Evolutionary conservation across 805 yeast genomes (phyloP).

Genomic region (Komagataella mondaviorum): DNA sequence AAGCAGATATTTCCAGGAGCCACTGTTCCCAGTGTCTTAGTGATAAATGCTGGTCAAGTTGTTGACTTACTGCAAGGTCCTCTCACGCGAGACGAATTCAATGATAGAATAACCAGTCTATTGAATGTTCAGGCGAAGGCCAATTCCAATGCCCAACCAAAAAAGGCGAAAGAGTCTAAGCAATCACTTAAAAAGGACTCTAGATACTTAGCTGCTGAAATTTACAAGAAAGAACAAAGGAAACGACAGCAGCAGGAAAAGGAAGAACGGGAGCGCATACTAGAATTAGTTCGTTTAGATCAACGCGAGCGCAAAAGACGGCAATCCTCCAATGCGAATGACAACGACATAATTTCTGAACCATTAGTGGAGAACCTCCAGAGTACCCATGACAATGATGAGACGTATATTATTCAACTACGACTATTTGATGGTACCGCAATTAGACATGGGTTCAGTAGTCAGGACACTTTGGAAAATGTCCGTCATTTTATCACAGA

Average conservation of each 20-base stretch:
- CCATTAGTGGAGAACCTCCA: conserved; percentile 7
- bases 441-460: conserved; percentile 33
- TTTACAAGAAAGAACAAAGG: conserved; percentile 23
- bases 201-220: conserved; percentile 22
- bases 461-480: conserved; percentile 30
- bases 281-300: conserved; percentile 38
- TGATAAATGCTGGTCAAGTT: conserved; percentile 29
- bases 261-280: conserved; percentile 43
- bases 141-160: not conserved
- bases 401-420: conserved; percentile 30
- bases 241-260: conserved; percentile 21
- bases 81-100: conserved; percentile 10
- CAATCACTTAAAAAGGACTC: conserved; percentile 24
- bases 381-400: conserved; percentile 17
- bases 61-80: conserved; percentile 22
- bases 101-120: conserved; percentile 9
- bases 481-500: conserved; percentile 52
- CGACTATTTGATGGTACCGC: conserved; percentile 58
- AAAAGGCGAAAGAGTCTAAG: not conserved
- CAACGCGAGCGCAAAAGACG: conserved; percentile 25
- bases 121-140: conserved; percentile 7
- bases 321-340: not conserved
- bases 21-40: conserved; percentile 36
- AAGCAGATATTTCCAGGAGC: conserved; percentile 36
- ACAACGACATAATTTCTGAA: conserved; percentile 1